Evolutionary conservation across 345 rosid genomes (phyloP).

Genomic region (Eucalyptus curtisii): DNA sequence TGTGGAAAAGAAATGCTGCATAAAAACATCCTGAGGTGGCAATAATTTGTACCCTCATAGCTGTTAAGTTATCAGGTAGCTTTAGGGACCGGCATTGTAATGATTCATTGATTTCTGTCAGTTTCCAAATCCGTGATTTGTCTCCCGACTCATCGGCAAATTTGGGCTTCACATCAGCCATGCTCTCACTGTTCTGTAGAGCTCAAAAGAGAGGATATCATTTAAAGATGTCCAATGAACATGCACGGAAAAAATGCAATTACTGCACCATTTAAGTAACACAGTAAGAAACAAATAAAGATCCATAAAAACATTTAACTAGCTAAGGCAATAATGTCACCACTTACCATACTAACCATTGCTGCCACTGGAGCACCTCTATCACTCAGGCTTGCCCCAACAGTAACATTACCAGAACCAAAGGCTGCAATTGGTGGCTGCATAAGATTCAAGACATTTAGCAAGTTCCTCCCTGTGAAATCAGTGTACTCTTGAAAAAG

Average conservation of each 20-base stretch:
- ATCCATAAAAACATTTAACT: neutral
- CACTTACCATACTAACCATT: slow-evolving; percentile 51
- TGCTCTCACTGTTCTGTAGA: slow-evolving; percentile 41
- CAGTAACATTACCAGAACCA: slow-evolving; percentile 33
- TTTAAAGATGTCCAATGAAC: neutral
- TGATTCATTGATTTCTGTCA: slow-evolving; percentile 71
- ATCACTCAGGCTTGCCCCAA: slow-evolving; percentile 41
- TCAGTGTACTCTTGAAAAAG: neutral
- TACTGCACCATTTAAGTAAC: neutral
- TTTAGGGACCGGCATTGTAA: slow-evolving; percentile 70
- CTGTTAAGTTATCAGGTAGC: slow-evolving; percentile 56
- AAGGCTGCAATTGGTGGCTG: slow-evolving; percentile 41
- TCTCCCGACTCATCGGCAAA: slow-evolving; percentile 54
- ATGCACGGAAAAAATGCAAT: neutral
- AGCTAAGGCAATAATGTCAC: neutral
- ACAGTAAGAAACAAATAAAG: neutral
- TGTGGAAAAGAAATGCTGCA: neutral
- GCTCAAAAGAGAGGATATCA: slow-evolving; percentile 4
- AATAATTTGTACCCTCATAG: slow-evolving; percentile 42
- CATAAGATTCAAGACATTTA: neutral
- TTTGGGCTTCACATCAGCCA: slow-evolving; percentile 68
- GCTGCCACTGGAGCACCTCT: slow-evolving; percentile 39
- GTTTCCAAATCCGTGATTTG: slow-evolving; percentile 69
- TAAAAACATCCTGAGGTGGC: neutral
- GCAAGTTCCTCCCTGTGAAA: neutral